Conservation (phyloP, 2,329 filamentous ascomycete species). For the Trematosphaeria pertusa region DNA sequence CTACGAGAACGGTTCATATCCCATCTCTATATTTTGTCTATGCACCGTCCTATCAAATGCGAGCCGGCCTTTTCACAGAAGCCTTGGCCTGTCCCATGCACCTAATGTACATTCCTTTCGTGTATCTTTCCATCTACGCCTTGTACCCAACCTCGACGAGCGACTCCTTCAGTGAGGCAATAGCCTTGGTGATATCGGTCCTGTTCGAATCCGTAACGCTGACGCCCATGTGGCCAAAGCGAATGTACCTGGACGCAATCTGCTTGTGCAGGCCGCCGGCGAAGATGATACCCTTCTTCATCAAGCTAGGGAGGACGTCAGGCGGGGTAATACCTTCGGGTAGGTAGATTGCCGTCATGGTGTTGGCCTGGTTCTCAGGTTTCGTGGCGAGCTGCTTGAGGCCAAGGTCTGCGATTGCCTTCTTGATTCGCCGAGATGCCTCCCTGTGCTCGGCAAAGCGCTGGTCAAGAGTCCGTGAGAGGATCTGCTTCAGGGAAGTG, state of each 20-base stretch:
- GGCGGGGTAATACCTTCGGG: conserved; percentile 82
- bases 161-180: conserved; percentile 77
- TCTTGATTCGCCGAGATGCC: conserved; percentile 85
- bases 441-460: conserved; percentile 83
- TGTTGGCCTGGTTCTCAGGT: conserved; percentile 90
- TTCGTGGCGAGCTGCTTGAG: conserved; percentile 85
- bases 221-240: conserved; percentile 98
- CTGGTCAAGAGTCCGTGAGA: conserved; percentile 78
- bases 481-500: conserved; percentile 85
- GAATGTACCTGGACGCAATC: conserved; percentile 90
- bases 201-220: conserved; percentile 83
- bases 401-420: conserved; percentile 78
- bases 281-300: conserved; percentile 90
- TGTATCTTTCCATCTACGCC: too few relatives aligned
- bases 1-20: too few relatives aligned
- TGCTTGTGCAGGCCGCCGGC: conserved; percentile 96
- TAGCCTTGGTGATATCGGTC: conserved; percentile 82
- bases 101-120: too few relatives aligned
- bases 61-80: too few relatives aligned
- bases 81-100: too few relatives aligned
- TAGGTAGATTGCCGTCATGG: conserved; percentile 97
- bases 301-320: conserved; percentile 82
- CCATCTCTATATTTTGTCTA: too few relatives aligned
- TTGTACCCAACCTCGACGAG: conserved; percentile 76
- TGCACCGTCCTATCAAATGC: too few relatives aligned